Evolutionary conservation across 1,139 yeast genomes (phyloP).

Genomic region (Hemisphaericaspora xylofermentans): DNA sequence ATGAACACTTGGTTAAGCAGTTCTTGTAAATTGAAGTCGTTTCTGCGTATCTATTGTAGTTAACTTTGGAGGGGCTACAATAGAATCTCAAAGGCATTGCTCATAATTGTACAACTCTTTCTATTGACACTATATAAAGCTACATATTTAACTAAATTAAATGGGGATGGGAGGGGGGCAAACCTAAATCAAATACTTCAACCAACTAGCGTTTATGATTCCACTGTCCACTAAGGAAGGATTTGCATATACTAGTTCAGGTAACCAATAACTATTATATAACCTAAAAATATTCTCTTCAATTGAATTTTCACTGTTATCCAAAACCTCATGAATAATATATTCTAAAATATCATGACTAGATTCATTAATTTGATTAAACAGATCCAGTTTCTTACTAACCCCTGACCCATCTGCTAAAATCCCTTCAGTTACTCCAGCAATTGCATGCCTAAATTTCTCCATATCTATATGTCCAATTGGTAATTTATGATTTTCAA

Average conservation of each 20-base stretch:
- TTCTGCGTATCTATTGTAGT: no score
- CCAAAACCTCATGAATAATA: constrained; percentile 31
- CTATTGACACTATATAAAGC: constrained; percentile 1
- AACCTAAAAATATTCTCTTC: constrained; percentile 34
- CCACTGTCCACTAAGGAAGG: constrained; percentile 41
- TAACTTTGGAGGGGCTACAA: no score
- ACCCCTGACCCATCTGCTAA: constrained; percentile 24
- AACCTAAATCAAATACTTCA: constrained; percentile 39
- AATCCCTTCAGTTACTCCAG: constrained; percentile 24
- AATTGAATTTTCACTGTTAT: constrained; percentile 21
- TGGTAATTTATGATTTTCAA: constrained; percentile 24
- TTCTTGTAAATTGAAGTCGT: no score
- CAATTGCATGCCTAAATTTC: constrained; percentile 33
- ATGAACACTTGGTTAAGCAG: no score
- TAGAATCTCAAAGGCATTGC: background rate
- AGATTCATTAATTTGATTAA: constrained; percentile 27
- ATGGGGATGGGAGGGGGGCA: no score
- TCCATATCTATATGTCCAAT: constrained; percentile 40
- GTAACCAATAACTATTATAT: constrained; percentile 43
- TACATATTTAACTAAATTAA: no score
- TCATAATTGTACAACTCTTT: background rate
- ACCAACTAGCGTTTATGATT: constrained; percentile 37
- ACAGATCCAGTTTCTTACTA: constrained; percentile 16
- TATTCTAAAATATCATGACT: constrained; percentile 35
- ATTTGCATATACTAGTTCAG: constrained; percentile 41